These are phyloP conservation scores for Aspergillus aculeatinus DNA, from an alignment of 2,329 filamentous ascomycete genomes.

Conservation along the genomic window DNA sequence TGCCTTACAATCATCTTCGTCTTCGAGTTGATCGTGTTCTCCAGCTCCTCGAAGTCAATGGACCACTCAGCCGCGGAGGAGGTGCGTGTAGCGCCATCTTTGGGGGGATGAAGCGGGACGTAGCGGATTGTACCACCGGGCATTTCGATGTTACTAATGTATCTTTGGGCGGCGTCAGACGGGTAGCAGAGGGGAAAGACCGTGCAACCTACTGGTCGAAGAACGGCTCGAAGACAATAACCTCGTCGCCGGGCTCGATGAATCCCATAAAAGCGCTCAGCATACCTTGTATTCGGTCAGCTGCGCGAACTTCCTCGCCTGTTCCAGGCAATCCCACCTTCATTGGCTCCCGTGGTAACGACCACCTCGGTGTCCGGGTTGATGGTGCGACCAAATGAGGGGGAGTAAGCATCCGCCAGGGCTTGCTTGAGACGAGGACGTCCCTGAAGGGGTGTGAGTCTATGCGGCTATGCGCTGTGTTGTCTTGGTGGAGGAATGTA, in stretches of 20 bases:
- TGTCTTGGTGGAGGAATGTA: slow-evolving; percentile 26
- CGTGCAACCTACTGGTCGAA: slow-evolving; percentile 76
- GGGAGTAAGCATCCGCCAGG: slow-evolving; percentile 87
- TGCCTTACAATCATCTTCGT: slow-evolving; percentile 88
- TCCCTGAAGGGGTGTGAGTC: slow-evolving; percentile 52
- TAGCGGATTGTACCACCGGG: slow-evolving; percentile 92
- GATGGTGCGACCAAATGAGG: slow-evolving; percentile 77
- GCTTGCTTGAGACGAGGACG: slow-evolving; percentile 89
- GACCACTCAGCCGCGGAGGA: slow-evolving; percentile 86
- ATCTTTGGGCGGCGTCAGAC: slow-evolving; percentile 46
- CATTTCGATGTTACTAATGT: slow-evolving; percentile 99
- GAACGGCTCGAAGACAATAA: slow-evolving; percentile 97
- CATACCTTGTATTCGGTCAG: slow-evolving; percentile 62
- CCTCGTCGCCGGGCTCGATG: slow-evolving; percentile 89
- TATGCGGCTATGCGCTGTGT: not conserved
- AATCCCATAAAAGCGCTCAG: slow-evolving; percentile 97
- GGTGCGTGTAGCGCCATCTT: slow-evolving; percentile 73
- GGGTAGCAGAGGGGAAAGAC: not conserved
- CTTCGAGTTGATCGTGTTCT: slow-evolving; percentile 74
- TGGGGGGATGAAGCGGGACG: slow-evolving; percentile 88
- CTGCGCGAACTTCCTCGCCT: not conserved
- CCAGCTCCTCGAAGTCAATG: slow-evolving; percentile 78
- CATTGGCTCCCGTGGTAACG: slow-evolving; percentile 71
- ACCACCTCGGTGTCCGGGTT: slow-evolving; percentile 91
- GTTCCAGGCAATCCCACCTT: slow-evolving; percentile 34